Percentiles rank a stretch among this genome's conserved stretches.
Evolutionary conservation across 768 basidiomycete genomes (phyloP).

Genomic region (Gymnopilus dilepis): DNA sequence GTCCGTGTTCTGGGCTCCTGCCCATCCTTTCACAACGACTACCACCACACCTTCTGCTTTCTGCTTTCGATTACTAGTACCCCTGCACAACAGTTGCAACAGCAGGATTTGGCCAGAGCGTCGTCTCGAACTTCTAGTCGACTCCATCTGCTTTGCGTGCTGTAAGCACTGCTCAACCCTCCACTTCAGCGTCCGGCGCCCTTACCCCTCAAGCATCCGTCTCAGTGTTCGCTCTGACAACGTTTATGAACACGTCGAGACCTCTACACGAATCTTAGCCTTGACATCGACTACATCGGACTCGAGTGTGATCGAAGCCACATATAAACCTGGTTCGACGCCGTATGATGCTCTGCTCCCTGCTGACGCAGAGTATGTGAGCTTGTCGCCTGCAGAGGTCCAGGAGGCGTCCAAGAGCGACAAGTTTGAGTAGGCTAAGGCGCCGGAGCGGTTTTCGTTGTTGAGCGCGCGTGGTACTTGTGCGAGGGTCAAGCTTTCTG

Average conservation of each 20-base stretch:
- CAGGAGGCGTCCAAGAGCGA: constrained; percentile 57
- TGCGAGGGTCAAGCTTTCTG: too few relatives aligned
- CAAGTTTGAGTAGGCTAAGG: constrained; percentile 68
- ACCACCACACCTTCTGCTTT: constrained; percentile 23
- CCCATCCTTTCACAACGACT: too few relatives aligned
- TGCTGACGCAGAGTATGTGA: constrained; percentile 50
- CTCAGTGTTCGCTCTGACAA: background rate
- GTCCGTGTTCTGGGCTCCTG: constrained; percentile 25
- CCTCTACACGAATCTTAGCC: constrained; percentile 8
- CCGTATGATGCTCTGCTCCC: constrained; percentile 65
- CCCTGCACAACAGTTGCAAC: constrained; percentile 1
- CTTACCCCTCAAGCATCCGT: background rate
- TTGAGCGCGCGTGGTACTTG: too few relatives aligned
- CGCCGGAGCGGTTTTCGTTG: constrained; percentile 80
- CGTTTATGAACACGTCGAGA: background rate
- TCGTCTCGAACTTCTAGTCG: constrained; percentile 9
- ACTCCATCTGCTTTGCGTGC: constrained; percentile 15
- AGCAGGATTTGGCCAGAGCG: constrained; percentile 20
- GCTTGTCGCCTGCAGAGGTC: constrained; percentile 54
- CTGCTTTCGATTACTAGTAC: constrained; percentile 27
- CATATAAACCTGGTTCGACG: constrained; percentile 52
- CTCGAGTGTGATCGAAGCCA: constrained; percentile 17
- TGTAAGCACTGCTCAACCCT: background rate
- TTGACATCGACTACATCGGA: constrained; percentile 19
- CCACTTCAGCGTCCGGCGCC: constrained; percentile 3